A percentile compares a stretch with the other conserved stretches of the same genome.
phyloP scores from a whole-genome alignment of 768 basidiomycete genomes.

The Porphyrellus cyaneotinctus region DNA sequence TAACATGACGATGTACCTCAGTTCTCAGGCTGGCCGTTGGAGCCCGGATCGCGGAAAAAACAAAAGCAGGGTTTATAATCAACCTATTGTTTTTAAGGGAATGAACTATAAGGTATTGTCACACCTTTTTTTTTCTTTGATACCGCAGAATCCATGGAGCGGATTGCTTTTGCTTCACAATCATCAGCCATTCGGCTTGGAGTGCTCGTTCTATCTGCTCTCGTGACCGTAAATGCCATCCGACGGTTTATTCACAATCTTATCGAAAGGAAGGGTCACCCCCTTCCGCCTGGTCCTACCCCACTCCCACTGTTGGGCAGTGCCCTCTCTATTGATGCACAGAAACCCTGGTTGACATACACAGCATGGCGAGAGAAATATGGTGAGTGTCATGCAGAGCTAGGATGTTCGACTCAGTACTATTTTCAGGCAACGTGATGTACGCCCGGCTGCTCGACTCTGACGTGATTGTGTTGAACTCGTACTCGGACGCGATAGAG shows the following conservation, averaged over 20 bases:
- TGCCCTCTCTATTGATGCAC: neutral
- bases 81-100: no score
- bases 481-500: neutral
- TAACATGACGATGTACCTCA: no score
- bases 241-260: neutral
- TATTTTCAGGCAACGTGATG: slow-evolving; percentile 1
- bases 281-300: neutral
- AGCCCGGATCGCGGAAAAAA: no score
- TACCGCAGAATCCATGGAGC: neutral
- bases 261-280: neutral
- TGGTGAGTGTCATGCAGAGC: neutral
- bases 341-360: neutral
- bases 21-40: no score
- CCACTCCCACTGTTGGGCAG: neutral
- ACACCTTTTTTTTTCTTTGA: no score
- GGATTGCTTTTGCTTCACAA: neutral
- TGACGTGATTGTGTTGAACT: neutral
- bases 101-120: no score
- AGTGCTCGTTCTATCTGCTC: neutral
- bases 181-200: neutral
- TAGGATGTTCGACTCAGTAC: neutral
- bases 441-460: slow-evolving; percentile 5
- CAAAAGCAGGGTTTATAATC: no score
- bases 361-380: neutral
- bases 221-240: neutral